Evolutionary conservation across 768 basidiomycete genomes (phyloP), one percentile per base, ranked within the genome.

Genomic region (Auricularia cornea): DNA sequence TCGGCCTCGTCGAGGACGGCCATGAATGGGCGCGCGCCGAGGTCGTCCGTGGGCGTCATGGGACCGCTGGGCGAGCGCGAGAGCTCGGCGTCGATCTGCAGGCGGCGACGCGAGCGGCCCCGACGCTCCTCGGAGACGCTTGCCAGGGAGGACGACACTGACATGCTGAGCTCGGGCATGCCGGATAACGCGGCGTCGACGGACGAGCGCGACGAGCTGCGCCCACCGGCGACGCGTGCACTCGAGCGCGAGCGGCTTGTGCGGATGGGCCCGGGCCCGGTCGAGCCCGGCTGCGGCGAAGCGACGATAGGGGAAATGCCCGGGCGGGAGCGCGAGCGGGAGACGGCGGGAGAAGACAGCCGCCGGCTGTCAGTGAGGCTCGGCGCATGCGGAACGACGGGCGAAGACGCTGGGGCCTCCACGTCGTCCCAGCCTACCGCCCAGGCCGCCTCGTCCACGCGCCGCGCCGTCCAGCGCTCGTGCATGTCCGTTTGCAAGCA

Each of bases 361-460:
- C 51, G 20, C 51, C 20, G 12, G 8, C 12, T n/a, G 51, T 28
- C 51, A n/a, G n/a, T n/a, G 3, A 5, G 28, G 1, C 51, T 28
- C 11, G 51, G 28, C n/a, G n/a, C 51, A 52, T n/a, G 20, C 51
- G 54, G 26, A 11, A 26, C 30, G 26, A 57, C 54, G 16, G 54
- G 26, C 54, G 26, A 28, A 28, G 26, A 16, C 11, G 26, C 54
- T 29, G 54, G 54, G 4, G 26, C 54, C 5, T 16, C 64, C 10
- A 65, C 41, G 40, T 62, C 73, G 32, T 79, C 85, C 84, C 83
- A 89, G 12, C 90, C 90, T 63, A 92, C 83, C 54, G 84, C 85
- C 89, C 90, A 92, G 2, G 88, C 87, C 6, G 86, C 81, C 60
- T 90, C 87, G 66, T 90, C 89, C 32, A 97, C 86, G 77, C 84